Evolutionary conservation across 352 stramenopile species (phyloP).

Genomic region (Globisporangium paroecandrum): DNA sequence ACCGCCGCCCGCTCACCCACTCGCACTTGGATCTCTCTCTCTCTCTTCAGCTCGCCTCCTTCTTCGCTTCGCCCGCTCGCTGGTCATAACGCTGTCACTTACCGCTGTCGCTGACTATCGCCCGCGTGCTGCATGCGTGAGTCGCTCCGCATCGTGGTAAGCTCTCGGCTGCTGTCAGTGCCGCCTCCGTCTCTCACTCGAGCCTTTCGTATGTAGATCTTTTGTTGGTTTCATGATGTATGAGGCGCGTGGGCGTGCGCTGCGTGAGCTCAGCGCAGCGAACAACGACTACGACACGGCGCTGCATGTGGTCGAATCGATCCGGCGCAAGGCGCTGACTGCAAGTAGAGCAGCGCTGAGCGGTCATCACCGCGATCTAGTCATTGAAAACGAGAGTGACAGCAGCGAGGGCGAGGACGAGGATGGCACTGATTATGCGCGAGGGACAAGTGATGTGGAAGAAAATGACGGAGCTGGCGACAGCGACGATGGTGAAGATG

Average conservation of each 20-base stretch:
- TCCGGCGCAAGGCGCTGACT: slow-evolving; percentile 18
- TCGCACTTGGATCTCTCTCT: neutral
- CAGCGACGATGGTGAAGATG: neutral
- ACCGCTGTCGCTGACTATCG: neutral
- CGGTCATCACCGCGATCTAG: neutral
- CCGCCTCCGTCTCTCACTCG: neutral
- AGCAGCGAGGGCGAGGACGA: neutral
- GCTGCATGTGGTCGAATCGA: slow-evolving; percentile 19
- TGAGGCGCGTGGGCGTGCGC: neutral
- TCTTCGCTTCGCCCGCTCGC: neutral
- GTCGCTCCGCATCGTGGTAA: neutral
- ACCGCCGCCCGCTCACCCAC: neutral
- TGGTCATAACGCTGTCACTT: neutral
- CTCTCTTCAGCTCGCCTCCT: neutral
- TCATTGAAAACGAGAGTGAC: neutral
- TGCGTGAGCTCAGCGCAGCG: neutral
- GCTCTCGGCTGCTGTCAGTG: neutral
- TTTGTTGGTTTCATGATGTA: slow-evolving; percentile 4
- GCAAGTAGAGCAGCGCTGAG: neutral
- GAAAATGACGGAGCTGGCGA: neutral
- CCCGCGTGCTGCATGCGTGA: neutral
- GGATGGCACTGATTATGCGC: neutral
- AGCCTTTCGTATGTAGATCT: neutral
- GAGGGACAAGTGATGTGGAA: neutral
- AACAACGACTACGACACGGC: slow-evolving; percentile 19